Percentiles rank a stretch among this genome's conserved stretches.
These are phyloP conservation scores for Pisolithus microcarpus DNA, from an alignment of 768 basidiomycete species.

Conservation along the genomic window DNA sequence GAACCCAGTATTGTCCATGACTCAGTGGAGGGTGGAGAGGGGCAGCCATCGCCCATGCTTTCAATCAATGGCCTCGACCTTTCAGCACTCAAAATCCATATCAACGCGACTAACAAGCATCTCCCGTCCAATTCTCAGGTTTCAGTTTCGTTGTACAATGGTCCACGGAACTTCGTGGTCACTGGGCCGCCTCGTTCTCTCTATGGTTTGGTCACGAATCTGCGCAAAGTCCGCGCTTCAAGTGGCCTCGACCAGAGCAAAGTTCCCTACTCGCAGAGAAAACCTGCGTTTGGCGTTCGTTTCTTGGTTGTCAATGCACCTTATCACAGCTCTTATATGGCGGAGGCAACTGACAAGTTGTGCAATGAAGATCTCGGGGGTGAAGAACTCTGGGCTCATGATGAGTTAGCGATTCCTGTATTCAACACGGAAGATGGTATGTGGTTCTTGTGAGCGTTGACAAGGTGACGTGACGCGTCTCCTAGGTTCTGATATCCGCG, in stretches of 20 bases:
- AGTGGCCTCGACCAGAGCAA: slow-evolving; percentile 90
- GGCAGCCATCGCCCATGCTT: slow-evolving; percentile 89
- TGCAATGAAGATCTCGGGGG: slow-evolving; percentile 66
- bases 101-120: slow-evolving; percentile 82
- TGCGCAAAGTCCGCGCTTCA: slow-evolving; percentile 86
- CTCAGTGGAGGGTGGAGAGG: slow-evolving; percentile 87
- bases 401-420: slow-evolving; percentile 74
- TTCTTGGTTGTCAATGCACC: slow-evolving; percentile 96
- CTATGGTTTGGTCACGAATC: slow-evolving; percentile 88
- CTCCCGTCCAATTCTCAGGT: slow-evolving; percentile 74
- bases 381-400: slow-evolving; percentile 68
- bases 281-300: slow-evolving; percentile 85
- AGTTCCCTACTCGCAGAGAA: slow-evolving; percentile 88
- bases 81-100: slow-evolving; percentile 71
- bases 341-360: slow-evolving; percentile 66
- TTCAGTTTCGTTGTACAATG: slow-evolving; percentile 87
- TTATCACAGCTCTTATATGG: slow-evolving; percentile 87
- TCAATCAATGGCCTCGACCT: slow-evolving; percentile 76
- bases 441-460: slow-evolving; percentile 21
- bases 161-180: slow-evolving; percentile 83
- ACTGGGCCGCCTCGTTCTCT: slow-evolving; percentile 87
- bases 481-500: slow-evolving; percentile 79
- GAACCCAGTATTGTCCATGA: slow-evolving; percentile 86
- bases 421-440: slow-evolving; percentile 90
- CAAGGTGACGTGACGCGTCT: slow-evolving; percentile 7